phyloP scores from a whole-genome alignment of 2,329 filamentous ascomycete species.

The Botrytis squamosa region DNA sequence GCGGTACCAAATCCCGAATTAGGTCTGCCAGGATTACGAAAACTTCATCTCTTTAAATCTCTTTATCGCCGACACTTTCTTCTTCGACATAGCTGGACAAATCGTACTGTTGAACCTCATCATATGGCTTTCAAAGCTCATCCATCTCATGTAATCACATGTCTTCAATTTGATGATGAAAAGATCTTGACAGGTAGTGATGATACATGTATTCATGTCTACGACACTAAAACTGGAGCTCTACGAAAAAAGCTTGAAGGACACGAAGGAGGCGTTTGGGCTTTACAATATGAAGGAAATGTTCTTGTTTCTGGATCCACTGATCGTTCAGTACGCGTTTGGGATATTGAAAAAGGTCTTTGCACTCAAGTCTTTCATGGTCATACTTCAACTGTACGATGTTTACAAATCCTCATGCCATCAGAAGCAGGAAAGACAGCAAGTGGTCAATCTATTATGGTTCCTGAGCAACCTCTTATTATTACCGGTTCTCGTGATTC shows the following conservation, averaged over 20 bases:
- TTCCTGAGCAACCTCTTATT: slow-evolving; percentile 91
- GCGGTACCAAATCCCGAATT: slow-evolving; percentile 80
- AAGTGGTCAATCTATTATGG: slow-evolving; percentile 76
- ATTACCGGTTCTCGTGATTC: slow-evolving; percentile 97
- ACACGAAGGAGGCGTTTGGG: slow-evolving; percentile 97
- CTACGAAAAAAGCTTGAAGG: slow-evolving; percentile 81
- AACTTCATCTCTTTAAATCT: slow-evolving; percentile 92
- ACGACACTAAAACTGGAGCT: slow-evolving; percentile 92
- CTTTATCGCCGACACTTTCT: slow-evolving; percentile 90
- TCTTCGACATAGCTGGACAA: slow-evolving; percentile 91
- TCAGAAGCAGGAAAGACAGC: slow-evolving; percentile 63
- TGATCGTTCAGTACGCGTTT: slow-evolving; percentile 96
- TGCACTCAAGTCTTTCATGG: slow-evolving; percentile 97
- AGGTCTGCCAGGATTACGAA: slow-evolving; percentile 73
- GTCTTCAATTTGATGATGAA: slow-evolving; percentile 94
- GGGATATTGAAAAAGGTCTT: slow-evolving; percentile 91
- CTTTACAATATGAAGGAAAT: slow-evolving; percentile 93
- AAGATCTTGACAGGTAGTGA: slow-evolving; percentile 98
- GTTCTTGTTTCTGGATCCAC: slow-evolving; percentile 94
- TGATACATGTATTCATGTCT: slow-evolving; percentile 96
- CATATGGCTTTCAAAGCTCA: slow-evolving; percentile 97
- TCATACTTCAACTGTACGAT: slow-evolving; percentile 95
- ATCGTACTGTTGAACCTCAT: slow-evolving; percentile 75
- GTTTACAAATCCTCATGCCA: slow-evolving; percentile 90
- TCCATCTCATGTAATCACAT: slow-evolving; percentile 94